Percentiles rank a stretch among this genome's conserved stretches.
Conservation (phyloP, 164 flowering plant genomes). For the Vitis cinerea region DNA sequence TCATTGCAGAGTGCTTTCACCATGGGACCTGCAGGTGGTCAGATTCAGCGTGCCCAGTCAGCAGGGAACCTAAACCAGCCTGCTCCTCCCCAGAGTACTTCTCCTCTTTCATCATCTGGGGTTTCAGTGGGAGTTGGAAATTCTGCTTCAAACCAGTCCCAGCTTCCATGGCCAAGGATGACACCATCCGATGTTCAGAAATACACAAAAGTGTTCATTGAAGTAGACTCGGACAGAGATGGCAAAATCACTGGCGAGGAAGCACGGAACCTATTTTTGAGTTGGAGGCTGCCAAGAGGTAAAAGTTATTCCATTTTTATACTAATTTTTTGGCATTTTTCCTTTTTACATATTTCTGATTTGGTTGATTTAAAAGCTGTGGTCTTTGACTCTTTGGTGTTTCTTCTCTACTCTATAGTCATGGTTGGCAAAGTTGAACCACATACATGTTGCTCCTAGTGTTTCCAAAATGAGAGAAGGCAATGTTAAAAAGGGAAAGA, state of each 20-base stretch:
- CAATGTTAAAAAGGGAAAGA: too few species aligned
- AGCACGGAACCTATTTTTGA: slow-evolving; percentile 83
- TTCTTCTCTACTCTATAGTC: too few species aligned
- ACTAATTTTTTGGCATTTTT: neutral
- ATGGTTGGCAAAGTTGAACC: neutral
- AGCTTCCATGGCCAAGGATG: slow-evolving; percentile 87
- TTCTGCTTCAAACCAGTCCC: slow-evolving; percentile 51
- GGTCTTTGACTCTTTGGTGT: neutral
- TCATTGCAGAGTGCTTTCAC: slow-evolving; percentile 52
- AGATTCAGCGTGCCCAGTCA: slow-evolving; percentile 41
- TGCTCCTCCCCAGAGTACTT: slow-evolving; percentile 33
- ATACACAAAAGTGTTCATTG: slow-evolving; percentile 80
- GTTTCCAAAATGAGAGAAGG: too few species aligned
- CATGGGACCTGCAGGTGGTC: slow-evolving; percentile 40
- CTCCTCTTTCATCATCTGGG: slow-evolving; percentile 38
- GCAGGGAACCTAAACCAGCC: slow-evolving; percentile 39
- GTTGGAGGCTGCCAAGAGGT: slow-evolving; percentile 99
- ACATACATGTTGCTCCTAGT: neutral
- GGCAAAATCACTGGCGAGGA: slow-evolving; percentile 92
- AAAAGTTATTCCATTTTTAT: neutral
- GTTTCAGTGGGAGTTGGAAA: slow-evolving; percentile 42
- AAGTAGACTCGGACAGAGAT: slow-evolving; percentile 91
- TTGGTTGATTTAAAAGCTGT: neutral
- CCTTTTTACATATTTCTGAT: neutral
- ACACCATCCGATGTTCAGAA: slow-evolving; percentile 79